phyloP scores from a whole-genome alignment of 768 basidiomycete genomes.

The Tylopilus subfusipes region DNA sequence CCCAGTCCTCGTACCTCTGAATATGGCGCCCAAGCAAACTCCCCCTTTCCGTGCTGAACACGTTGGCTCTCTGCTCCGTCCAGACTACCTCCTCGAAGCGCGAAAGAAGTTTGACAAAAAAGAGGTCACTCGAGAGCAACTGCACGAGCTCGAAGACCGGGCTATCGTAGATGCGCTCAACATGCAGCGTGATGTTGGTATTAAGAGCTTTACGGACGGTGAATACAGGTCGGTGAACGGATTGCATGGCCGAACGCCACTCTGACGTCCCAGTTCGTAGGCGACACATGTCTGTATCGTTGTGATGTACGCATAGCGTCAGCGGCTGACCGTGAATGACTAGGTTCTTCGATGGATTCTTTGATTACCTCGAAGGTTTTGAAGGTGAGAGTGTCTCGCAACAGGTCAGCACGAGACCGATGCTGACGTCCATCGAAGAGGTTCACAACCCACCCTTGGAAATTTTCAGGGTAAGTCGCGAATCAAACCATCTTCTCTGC shows the following conservation, averaged over 20 bases:
- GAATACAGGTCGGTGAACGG: constrained; percentile 34
- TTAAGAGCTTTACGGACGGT: constrained; percentile 42
- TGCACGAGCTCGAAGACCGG: constrained; percentile 37
- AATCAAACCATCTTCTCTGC: too few relatives aligned
- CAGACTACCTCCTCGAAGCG: constrained; percentile 36
- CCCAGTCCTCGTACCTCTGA: background rate
- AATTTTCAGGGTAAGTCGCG: constrained; percentile 23
- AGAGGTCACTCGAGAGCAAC: constrained; percentile 33
- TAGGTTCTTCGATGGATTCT: constrained; percentile 31
- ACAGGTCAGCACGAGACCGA: background rate
- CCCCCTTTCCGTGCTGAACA: constrained; percentile 48
- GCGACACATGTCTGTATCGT: constrained; percentile 23
- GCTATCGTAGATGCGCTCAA: constrained; percentile 36
- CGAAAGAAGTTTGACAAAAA: constrained; percentile 35
- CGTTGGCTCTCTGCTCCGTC: constrained; percentile 43
- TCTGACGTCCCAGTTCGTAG: constrained; percentile 10
- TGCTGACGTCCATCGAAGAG: constrained; percentile 15
- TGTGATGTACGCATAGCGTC: background rate
- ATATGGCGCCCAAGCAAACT: constrained; percentile 21
- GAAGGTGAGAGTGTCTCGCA: constrained; percentile 15
- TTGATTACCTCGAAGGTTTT: constrained; percentile 25
- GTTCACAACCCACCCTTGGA: constrained; percentile 21
- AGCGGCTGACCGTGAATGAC: background rate
- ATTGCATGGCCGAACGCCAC: background rate
- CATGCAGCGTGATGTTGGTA: constrained; percentile 39